phyloP scores from a whole-genome alignment of 345 rosid species.

The Schrenkiella parvula region DNA sequence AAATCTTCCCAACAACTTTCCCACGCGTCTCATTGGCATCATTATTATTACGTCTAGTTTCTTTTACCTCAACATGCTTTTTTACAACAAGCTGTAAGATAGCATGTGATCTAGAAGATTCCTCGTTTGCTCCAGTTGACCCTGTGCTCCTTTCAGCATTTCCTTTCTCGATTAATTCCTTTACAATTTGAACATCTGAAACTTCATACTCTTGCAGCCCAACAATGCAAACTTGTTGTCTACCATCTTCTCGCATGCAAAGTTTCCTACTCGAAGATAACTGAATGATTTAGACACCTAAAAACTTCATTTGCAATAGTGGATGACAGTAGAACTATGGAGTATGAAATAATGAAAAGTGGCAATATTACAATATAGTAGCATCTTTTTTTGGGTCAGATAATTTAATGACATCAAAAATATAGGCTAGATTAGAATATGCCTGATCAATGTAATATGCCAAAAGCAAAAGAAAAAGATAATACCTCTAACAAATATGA shows the following conservation, averaged over 20 bases:
- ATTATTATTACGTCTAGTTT: conserved; percentile 69
- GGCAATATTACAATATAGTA: not conserved
- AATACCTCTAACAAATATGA: not conserved
- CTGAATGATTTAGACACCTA: conserved; percentile 12
- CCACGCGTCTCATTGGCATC: conserved; percentile 75
- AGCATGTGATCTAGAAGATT: conserved; percentile 99
- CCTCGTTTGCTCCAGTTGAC: conserved; percentile 98
- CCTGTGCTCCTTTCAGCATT: conserved; percentile 96
- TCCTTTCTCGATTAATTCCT: conserved; percentile 90
- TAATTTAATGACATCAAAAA: not conserved
- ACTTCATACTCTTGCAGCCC: conserved; percentile 98
- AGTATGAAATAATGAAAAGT: not conserved
- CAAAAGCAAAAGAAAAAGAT: conserved; percentile 10
- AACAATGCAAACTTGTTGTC: conserved; percentile 98
- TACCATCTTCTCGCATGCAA: conserved; percentile 99
- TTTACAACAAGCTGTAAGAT: conserved; percentile 88
- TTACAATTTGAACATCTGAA: conserved; percentile 87
- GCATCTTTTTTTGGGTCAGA: not conserved
- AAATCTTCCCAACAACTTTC: conserved; percentile 89
- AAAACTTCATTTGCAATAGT: conserved; percentile 1
- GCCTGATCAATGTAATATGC: not conserved
- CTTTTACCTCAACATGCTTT: conserved; percentile 80
- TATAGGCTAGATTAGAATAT: too few relatives aligned
- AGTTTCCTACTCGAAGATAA: conserved; percentile 63
- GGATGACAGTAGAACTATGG: not conserved